Base-by-base conservation (phyloP, 768 basidiomycete genomes). In the Coprinopsis strossmayeri region DNA sequence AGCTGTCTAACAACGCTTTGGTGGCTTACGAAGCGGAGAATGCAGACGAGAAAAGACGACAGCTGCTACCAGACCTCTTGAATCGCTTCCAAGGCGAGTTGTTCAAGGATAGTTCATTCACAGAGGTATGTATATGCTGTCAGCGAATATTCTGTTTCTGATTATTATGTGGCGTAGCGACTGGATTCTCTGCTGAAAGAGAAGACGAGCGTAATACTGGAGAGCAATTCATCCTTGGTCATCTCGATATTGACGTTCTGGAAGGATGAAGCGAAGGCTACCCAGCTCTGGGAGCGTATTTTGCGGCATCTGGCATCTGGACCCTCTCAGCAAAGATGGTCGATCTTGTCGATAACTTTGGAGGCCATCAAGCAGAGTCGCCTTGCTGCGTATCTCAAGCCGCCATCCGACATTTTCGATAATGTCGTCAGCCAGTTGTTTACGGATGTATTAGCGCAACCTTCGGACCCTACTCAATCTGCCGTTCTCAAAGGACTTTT, bases 211-310 rank as follows among this genome's bases (percentile, higher is more conserved):
- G 32, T 26, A 21, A 61, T 83, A 15, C 55, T 82, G 46, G 58
- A 50, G 3, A 52, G 62, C 1, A 72, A 72, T 1, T 72, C 76
- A 0, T 43, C 64, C 1, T 63, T 83, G 0, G 60, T 84, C 3
- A 61, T 78, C 2, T 64, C 71, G 0, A 87, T 86, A 53, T 65
- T 88, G 20, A 52, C 62, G 7, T 61, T 74, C 53, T 68, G 78
- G 3, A 64, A 69, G 17, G 53, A 62, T 9, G 59, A 70, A n/a
- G 38, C 34, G 2, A 62, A 54, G 4, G 60, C 66, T 20, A 48
- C 61, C 21, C 37, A 51, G 2, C 60, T 79, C 9, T 86, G 79
- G 80, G 69, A 70, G 38, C 57, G 62, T 2, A 62, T 84, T 15
- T 68, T 88, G 1, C 58, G 60, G 1, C 64, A 63, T 9, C 49